Evolutionary conservation across 129 eudicot genomes (phyloP), one percentile per base, ranked within the genome.

Genomic region (Logfia minima): DNA sequence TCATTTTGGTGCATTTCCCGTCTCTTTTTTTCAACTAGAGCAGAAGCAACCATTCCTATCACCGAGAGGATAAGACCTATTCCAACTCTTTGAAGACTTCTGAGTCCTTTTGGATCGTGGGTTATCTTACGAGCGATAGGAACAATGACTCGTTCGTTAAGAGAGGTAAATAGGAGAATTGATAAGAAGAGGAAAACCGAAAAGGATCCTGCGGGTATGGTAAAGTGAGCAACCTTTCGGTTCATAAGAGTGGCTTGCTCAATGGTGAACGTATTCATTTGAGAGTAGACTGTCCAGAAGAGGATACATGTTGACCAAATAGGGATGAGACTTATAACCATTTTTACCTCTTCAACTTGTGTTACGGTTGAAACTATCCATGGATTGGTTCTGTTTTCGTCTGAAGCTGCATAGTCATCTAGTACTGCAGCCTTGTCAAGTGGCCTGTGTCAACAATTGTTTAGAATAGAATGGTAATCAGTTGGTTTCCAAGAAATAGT

Each of bases 251-350:
- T 91, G 13, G 98, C 98, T 80, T 94, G 98, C 72, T 94, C 98
- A 28, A 94, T 82, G 24, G 98, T 94, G 86, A 94, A 94, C 18
- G 98, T 94, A 75, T 88, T 94, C 98, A 94, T 94, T 75, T 94
- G 97, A 72, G 98, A 94, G 92, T 91, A 94, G 10, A 91, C 89
- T 19, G 98, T 94, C 98, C 98, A 94, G 79, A 94, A 94, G 69
- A 91, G 88, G 76, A 94, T 94, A 59, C 93, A 94, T 24, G 98
- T 94, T 41, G 96, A 89, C 98, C 98, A 94, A 67, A 94, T 94
- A 6, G 97, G 98, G 52, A 94, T 79, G 37, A 94, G 93, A 75
- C 83, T 85, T 74, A 91, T 69, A 21, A 94, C 97, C 97, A 94
- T 83, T 81, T 94, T 94, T 60, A 94, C 97, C 74, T 94, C 97